A percentile compares a stretch with the other conserved stretches of the same genome.
These are phyloP conservation scores for Gamsiella multidivaricata DNA, from an alignment of 192 early-diverging fungal species.

Conservation along the genomic window DNA sequence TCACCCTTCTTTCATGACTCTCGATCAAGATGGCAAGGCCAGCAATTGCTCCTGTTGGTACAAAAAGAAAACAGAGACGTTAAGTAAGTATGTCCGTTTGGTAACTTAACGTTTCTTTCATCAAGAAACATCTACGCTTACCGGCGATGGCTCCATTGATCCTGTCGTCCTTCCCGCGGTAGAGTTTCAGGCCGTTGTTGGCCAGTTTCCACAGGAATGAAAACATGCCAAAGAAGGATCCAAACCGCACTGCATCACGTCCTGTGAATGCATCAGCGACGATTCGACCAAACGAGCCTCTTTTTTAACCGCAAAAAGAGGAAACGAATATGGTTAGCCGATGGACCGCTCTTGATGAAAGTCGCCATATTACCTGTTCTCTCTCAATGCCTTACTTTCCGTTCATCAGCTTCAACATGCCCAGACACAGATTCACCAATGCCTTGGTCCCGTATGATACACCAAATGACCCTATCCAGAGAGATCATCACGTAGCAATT, in stretches of 20 bases:
- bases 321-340: not conserved
- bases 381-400: slow-evolving; percentile 32
- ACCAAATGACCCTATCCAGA: slow-evolving; percentile 43
- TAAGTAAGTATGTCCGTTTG: not conserved
- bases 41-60: slow-evolving; percentile 64
- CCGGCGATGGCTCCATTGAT: slow-evolving; percentile 66
- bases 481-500: no score
- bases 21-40: slow-evolving; percentile 63
- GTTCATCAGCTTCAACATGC: slow-evolving; percentile 52
- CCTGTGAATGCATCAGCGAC: slow-evolving; percentile 61
- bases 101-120: not conserved
- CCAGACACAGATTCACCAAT: slow-evolving; percentile 44
- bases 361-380: no score
- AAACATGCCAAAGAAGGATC: slow-evolving; percentile 77
- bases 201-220: slow-evolving; percentile 79
- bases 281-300: slow-evolving; percentile 22
- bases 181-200: slow-evolving; percentile 68
- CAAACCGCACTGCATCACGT: slow-evolving; percentile 71
- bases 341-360: not conserved
- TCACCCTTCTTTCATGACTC: slow-evolving; percentile 61
- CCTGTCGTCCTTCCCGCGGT: slow-evolving; percentile 63
- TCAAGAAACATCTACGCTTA: not conserved
- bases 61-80: not conserved
- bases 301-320: not conserved
- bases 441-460: slow-evolving; percentile 44